Percentiles rank a stretch among this genome's conserved stretches.
phyloP scores from a whole-genome alignment of 345 rosid species.

The Conringia planisiliqua region DNA sequence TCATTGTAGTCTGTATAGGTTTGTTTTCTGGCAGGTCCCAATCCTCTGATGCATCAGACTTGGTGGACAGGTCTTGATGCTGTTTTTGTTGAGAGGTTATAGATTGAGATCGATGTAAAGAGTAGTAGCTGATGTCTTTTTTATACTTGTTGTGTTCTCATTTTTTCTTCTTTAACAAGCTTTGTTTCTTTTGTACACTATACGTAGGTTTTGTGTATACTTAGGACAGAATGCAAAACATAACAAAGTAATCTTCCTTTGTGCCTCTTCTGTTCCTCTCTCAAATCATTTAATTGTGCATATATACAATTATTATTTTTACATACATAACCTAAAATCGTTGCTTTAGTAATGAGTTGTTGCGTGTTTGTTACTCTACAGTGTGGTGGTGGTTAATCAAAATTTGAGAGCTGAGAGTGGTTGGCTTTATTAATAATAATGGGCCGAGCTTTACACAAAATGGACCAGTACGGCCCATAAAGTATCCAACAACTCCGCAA shows the following conservation, averaged over 20 bases:
- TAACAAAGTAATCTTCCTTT: constrained; percentile 14
- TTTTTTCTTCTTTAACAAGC: background rate
- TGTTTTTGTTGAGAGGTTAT: constrained; percentile 40
- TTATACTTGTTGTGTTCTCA: background rate
- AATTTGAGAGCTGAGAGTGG: background rate
- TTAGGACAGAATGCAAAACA: constrained; percentile 23
- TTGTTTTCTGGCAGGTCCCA: constrained; percentile 23
- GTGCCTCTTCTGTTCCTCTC: constrained; percentile 7
- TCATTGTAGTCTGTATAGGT: constrained; percentile 24
- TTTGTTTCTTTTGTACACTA: constrained; percentile 10
- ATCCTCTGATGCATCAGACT: constrained; percentile 10
- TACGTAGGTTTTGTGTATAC: constrained; percentile 33
- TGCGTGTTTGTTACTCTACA: constrained; percentile 7
- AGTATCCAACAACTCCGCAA: constrained; percentile 25
- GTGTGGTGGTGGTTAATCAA: background rate
- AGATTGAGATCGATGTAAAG: constrained; percentile 31
- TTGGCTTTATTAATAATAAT: background rate
- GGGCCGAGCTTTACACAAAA: constrained; percentile 13
- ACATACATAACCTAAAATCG: background rate
- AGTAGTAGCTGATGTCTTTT: constrained; percentile 27
- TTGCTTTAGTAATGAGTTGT: background rate
- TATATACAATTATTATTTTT: background rate
- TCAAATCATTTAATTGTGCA: background rate
- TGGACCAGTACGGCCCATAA: constrained; percentile 23
- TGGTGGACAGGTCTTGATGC: constrained; percentile 32